These are phyloP conservation scores for Neurospora sp. DNA, from an alignment of 495 filamentous ascomycete genomes.

Conservation along the genomic window DNA sequence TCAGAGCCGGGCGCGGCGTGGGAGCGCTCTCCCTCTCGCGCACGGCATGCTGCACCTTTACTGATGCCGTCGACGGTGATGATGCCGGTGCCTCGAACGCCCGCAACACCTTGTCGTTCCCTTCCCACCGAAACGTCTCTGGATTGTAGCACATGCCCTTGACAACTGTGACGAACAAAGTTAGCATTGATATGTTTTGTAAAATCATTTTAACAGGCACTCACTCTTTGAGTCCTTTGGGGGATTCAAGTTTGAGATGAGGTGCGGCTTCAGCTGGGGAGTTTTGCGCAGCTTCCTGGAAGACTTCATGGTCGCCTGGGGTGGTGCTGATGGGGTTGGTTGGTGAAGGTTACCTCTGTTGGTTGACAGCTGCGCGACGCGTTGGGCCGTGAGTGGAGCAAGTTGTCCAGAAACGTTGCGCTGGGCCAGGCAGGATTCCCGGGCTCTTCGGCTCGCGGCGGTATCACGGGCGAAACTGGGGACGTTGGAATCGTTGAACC, in stretches of 20 bases:
- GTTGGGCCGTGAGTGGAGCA: conserved; percentile 60
- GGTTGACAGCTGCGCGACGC: conserved; percentile 63
- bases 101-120: conserved; percentile 75
- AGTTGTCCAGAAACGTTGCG: conserved; percentile 46
- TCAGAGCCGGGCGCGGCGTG: conserved; percentile 80
- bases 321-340: conserved; percentile 16
- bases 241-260: conserved; percentile 40
- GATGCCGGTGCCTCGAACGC: conserved; percentile 57
- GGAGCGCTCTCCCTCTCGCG: conserved; percentile 39
- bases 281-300: conserved; percentile 46
- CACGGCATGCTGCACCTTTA: conserved; percentile 32
- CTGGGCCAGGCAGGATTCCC: conserved; percentile 70
- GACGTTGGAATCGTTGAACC: conserved; percentile 36
- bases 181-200: conserved; percentile 4
- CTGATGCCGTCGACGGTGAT: conserved; percentile 36
- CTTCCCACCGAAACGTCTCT: conserved; percentile 76
- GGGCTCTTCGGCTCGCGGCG: conserved; percentile 77
- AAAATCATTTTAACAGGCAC: conserved; percentile 5
- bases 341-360: conserved; percentile 29
- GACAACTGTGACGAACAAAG: conserved; percentile 46
- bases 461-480: conserved; percentile 93
- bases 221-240: conserved; percentile 38
- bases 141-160: conserved; percentile 97
- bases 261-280: conserved; percentile 41
- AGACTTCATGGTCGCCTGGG: conserved; percentile 29